These are phyloP conservation scores for Penicillium coffeae DNA, from an alignment of 495 filamentous ascomycete species.

Conservation along the genomic window DNA sequence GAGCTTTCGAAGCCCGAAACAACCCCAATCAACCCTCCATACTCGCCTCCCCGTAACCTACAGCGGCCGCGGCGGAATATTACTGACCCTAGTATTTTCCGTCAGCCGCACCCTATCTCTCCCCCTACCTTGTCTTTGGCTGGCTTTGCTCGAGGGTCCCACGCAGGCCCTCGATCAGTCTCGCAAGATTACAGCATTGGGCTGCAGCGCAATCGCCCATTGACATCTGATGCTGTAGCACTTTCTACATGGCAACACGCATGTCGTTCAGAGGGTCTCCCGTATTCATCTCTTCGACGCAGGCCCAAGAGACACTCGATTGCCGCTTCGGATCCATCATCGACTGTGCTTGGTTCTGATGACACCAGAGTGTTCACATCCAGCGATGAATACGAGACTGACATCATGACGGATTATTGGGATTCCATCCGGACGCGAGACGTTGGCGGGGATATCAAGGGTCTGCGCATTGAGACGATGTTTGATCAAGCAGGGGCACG, in stretches of 20 bases:
- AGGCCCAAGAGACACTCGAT: conserved; percentile 45
- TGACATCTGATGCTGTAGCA: conserved; percentile 30
- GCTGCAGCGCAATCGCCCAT: conserved; percentile 17
- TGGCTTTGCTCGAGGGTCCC: conserved; percentile 6
- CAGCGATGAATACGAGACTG: conserved; percentile 80
- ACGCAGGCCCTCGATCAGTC: conserved; percentile 20
- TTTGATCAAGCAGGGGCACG: conserved; percentile 73
- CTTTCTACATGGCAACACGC: conserved; percentile 25
- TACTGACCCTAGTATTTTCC: conserved; percentile 40
- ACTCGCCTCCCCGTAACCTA: conserved; percentile 15
- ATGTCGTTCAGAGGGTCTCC: conserved; percentile 8
- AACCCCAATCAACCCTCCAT: conserved; percentile 8
- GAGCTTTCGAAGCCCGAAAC: conserved; percentile 24
- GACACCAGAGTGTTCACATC: conserved; percentile 71
- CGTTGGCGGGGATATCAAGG: conserved; percentile 56
- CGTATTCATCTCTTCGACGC: conserved; percentile 30
- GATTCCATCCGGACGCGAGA: conserved; percentile 84
- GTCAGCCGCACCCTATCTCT: conserved; percentile 25
- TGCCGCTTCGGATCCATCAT: conserved; percentile 65
- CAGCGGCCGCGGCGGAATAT: conserved; percentile 36
- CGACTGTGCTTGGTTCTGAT: conserved; percentile 81
- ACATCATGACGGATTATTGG: conserved; percentile 86
- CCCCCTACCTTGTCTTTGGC: conserved; percentile 15
- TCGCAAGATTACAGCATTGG: conserved; percentile 26
- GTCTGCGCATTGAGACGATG: conserved; percentile 73